These are phyloP conservation scores for Spathaspora sp. DNA, from an alignment of 1,139 yeast species.

Conservation along the genomic window DNA sequence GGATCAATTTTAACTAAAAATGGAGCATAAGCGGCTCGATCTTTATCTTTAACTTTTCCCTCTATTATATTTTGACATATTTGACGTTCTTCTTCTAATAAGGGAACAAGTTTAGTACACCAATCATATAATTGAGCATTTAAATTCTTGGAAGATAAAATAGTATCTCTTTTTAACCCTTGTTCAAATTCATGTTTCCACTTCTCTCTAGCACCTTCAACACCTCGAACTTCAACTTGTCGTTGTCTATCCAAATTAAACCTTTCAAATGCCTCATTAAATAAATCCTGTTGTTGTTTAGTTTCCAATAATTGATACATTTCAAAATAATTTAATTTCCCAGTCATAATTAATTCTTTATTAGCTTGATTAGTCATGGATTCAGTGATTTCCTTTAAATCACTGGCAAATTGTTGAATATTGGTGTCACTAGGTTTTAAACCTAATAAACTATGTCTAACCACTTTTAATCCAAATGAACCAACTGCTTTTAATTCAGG, in stretches of 20 bases:
- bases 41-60: conserved; percentile 26
- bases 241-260: conserved; percentile 77
- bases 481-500: conserved; percentile 65
- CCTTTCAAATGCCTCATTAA: conserved; percentile 64
- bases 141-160: conserved; percentile 48
- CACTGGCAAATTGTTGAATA: conserved; percentile 13
- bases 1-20: conserved; percentile 70
- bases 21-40: conserved; percentile 73
- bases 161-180: conserved; percentile 61
- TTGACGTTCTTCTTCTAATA: conserved; percentile 63
- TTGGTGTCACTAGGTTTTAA: conserved; percentile 29
- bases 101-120: conserved; percentile 67
- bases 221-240: conserved; percentile 71
- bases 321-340: conserved; percentile 55
- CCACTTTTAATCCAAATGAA: conserved; percentile 76
- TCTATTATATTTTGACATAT: conserved; percentile 41
- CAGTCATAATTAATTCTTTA: conserved; percentile 7
- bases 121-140: conserved; percentile 81
- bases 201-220: conserved; percentile 81
- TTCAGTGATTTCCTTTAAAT: conserved; percentile 33
- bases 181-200: conserved; percentile 86
- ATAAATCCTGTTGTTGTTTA: conserved; percentile 52
- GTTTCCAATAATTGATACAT: conserved; percentile 52
- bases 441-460: conserved; percentile 77
- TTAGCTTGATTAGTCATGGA: conserved; percentile 32